Evolutionary conservation across 2,329 filamentous ascomycete genomes (phyloP).

Genomic region (Pseudogymnoascus sp.): DNA sequence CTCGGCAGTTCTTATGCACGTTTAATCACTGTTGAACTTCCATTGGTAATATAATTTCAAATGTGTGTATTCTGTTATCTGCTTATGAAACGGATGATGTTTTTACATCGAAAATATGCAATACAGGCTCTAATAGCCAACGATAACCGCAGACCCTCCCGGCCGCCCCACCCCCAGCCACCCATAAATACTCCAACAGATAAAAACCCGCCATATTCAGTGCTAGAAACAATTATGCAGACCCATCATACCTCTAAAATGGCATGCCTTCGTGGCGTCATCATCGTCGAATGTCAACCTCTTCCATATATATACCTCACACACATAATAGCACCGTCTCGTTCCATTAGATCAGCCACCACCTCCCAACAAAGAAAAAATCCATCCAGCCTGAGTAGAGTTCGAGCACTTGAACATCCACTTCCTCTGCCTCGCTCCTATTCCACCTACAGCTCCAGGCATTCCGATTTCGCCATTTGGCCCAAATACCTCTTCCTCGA

Average conservation of each 20-base stretch:
- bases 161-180: not conserved
- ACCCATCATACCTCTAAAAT: conserved; percentile 8
- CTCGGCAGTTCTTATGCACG: not conserved
- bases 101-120: conserved; percentile 6
- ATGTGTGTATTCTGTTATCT: not conserved
- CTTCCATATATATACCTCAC: not conserved
- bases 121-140: not conserved
- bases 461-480: conserved; percentile 24
- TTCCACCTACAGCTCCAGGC: conserved; percentile 37
- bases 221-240: conserved; percentile 4
- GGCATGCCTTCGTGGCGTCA: conserved; percentile 7
- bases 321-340: not conserved
- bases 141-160: not conserved
- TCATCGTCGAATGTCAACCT: not conserved
- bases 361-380: conserved; percentile 19
- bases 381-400: conserved; percentile 24
- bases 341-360: conserved; percentile 3
- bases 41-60: not conserved
- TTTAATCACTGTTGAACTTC: not conserved
- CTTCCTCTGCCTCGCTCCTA: conserved; percentile 76
- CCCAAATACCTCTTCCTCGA: conserved; percentile 26
- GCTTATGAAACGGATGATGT: not conserved
- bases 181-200: conserved; percentile 5
- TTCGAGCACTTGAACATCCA: conserved; percentile 68
- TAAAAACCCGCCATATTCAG: conserved; percentile 5